Base-by-base conservation (phyloP, 495 filamentous ascomycete genomes). In the Annulohypoxylon moriforme region DNA sequence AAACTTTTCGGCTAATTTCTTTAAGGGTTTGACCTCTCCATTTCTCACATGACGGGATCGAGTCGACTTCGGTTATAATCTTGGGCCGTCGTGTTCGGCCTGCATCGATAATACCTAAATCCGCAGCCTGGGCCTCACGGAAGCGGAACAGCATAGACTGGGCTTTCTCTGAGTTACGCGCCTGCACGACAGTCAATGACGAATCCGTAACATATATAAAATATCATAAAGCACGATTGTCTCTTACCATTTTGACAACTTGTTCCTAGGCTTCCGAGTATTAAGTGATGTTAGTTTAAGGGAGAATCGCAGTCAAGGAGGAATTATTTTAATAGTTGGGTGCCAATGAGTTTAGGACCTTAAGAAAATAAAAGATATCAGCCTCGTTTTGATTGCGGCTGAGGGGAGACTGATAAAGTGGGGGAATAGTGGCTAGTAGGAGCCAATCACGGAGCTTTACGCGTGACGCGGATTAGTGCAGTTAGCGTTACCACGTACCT, bases 71-170 rank as follows among this genome's bases (percentile, higher is more conserved):
- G 13, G 93, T 95, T 78, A 98, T 97, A 60, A 86, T 85, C 78
- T 96, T 96, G 34, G 96, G 96, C 9, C 96, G 93, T 4, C 94
- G 90, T 7, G 94, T 91, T 40, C 94, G 92, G n/a, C 92, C 91
- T 7, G 92, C 90, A 81, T 97, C 94, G 82, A 98, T 93, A 73
- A 98, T 98, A 76, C 96, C 96, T 36, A 97, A 85, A 79, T 97
- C 94, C 63, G 95, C 94, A 60, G 96, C 96, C 85, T 98, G 96
- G 75, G 94, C 91, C 77, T 97, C 96, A 80, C 96, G 93, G 87
- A 99, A 99, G 85, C 96, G 96, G 85, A 97, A 99, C 81, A 99
- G 96, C 96, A 99, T 99, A 22, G 95, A 98, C 82, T 99, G 96
- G 66, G 96, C 96, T 84, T 98, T 98, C 87, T 98, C 95, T 29